These are phyloP conservation scores for Botryotinia globosa DNA, from an alignment of 2,329 filamentous ascomycete species.

Conservation along the genomic window DNA sequence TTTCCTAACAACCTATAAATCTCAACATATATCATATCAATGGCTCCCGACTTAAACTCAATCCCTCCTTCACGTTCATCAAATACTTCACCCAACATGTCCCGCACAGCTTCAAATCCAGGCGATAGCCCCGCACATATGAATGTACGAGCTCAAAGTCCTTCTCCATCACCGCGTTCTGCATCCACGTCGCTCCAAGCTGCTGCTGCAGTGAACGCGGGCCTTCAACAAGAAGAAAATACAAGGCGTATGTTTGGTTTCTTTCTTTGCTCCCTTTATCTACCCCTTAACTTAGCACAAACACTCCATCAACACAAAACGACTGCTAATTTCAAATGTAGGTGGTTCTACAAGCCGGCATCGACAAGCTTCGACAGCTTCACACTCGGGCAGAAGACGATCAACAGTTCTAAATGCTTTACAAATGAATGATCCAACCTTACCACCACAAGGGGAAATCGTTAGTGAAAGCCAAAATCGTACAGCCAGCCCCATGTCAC, in stretches of 20 bases:
- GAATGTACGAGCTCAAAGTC: conserved; percentile 46
- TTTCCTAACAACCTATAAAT: neutral
- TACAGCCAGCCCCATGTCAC: conserved; percentile 46
- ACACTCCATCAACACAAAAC: neutral
- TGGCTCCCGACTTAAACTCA: conserved; percentile 56
- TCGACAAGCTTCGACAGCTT: conserved; percentile 41
- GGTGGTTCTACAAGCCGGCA: conserved; percentile 48
- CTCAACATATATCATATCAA: conserved; percentile 17
- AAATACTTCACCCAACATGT: conserved; percentile 39
- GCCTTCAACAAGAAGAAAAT: conserved; percentile 62
- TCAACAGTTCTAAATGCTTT: conserved; percentile 71
- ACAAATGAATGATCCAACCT: conserved; percentile 66
- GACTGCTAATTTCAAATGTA: conserved; percentile 22
- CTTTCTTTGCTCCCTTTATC: neutral
- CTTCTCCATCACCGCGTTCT: conserved; percentile 61
- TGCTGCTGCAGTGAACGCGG: conserved; percentile 73
- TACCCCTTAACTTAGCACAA: too few species aligned
- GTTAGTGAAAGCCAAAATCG: conserved; percentile 46
- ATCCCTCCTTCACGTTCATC: conserved; percentile 48
- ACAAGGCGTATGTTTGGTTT: conserved; percentile 48
- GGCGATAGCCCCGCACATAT: conserved; percentile 26
- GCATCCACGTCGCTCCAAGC: conserved; percentile 71
- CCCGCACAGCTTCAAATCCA: conserved; percentile 42
- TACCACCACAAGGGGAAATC: conserved; percentile 70
- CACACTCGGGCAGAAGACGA: conserved; percentile 56